phyloP scores from a whole-genome alignment of 2,329 filamentous ascomycete species.

The Alternaria gaisen region DNA sequence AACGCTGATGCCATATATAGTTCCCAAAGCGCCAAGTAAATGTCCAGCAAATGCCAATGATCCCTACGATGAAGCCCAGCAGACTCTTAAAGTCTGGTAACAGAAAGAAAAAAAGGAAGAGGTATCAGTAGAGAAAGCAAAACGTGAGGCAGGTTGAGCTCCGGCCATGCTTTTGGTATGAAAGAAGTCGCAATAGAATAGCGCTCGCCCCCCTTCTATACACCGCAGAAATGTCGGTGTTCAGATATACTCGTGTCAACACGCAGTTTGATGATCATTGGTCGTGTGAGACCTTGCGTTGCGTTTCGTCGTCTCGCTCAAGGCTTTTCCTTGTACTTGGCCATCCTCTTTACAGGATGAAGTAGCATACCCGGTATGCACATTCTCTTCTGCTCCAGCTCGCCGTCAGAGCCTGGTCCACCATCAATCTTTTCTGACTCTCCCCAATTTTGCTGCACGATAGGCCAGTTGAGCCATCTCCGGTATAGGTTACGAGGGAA shows the following conservation, averaged over 20 bases:
- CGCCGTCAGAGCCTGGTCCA: conserved; percentile 51
- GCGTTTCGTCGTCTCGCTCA: conserved; percentile 8
- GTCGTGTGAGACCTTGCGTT: background rate
- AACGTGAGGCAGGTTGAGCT: background rate
- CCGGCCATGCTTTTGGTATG: conserved; percentile 1
- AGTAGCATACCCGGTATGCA: conserved; percentile 89
- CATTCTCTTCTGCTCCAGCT: conserved; percentile 75
- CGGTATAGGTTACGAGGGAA: conserved; percentile 85
- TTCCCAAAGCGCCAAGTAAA: background rate
- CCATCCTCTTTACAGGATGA: conserved; percentile 80
- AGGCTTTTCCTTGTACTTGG: conserved; percentile 32
- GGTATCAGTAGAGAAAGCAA: background rate
- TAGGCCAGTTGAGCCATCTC: conserved; percentile 83
- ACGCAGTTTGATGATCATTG: background rate
- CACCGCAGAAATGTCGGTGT: background rate
- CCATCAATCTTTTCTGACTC: conserved; percentile 70
- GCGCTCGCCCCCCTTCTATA: background rate
- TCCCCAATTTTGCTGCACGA: conserved; percentile 81
- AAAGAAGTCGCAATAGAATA: background rate
- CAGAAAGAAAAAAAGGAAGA: background rate
- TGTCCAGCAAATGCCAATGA: background rate
- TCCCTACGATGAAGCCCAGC: background rate
- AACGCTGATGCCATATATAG: background rate
- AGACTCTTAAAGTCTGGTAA: background rate
- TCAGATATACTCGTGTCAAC: conserved; percentile 1